Evolutionary conservation across 2,329 filamentous ascomycete species (phyloP), one percentile per base, ranked within the genome.

Genomic region (Rhynchosporium secalis): DNA sequence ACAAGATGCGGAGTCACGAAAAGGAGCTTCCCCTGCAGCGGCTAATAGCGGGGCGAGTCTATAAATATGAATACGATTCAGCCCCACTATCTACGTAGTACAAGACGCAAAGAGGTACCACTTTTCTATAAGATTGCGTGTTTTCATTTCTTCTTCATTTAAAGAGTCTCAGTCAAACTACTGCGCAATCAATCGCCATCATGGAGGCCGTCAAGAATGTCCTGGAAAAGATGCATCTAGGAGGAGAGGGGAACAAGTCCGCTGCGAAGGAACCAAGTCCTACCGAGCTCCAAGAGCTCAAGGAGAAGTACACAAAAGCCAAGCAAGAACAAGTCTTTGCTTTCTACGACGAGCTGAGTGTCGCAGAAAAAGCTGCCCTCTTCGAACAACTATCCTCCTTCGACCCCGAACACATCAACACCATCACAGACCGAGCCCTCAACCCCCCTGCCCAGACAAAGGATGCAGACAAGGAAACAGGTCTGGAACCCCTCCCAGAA

Each of bases 361-460:
- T 82, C 20, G 77, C 82, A 58, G 92, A 97, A 68, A 91, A 96
- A 79, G 86, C 87, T 49, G 76, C 82, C 8, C 85, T 99, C 62
- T 96, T 87, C 81, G 79, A 89, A 72, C 95, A 98, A 78, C 84
- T 98, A 64, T 83, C 84, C 67, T 82, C 81, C 72, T 92, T 98
- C 79, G 86, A 97, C 75, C 93, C 94, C 61, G 82, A 84, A 63
- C 85, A 90, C 79, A 94, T 98, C 84, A 96, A 95, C 80, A 84
- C 88, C 70, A 89, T 98, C 76, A 89, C 91, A 73, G 80, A 94
- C 69, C 87, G 85, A 75, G 92, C 93, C 64, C 83, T 98, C 67
- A 86, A 92, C 78, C 91, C 93, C 36, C 85, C 89, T 65, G 46
- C 57, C 47, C 83, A 88, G 72, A 66, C 78, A 59, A 81, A 86